Evolutionary conservation across 2,329 filamentous ascomycete species (phyloP).

Genomic region (Orbilia brochopaga): DNA sequence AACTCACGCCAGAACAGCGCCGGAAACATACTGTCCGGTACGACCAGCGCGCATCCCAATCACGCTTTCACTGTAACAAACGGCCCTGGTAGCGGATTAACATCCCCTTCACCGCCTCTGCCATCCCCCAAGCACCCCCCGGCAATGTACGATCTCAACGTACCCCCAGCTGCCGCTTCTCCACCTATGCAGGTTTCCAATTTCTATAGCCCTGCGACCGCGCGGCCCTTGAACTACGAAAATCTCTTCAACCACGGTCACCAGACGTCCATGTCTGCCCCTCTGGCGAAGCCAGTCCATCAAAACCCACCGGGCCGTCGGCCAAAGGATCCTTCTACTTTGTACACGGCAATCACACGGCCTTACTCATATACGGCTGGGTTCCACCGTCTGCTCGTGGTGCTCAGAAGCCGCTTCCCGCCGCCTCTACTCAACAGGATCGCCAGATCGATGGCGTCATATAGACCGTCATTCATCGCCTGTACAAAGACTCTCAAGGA

Average conservation of each 20-base stretch:
- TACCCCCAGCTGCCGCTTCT: slow-evolving; percentile 51
- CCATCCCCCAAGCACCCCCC: slow-evolving; percentile 44
- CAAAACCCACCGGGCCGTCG: slow-evolving; percentile 60
- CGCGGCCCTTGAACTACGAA: slow-evolving; percentile 43
- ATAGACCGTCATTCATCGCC: slow-evolving; percentile 90
- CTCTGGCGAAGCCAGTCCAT: slow-evolving; percentile 58
- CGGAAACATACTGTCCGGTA: slow-evolving; percentile 31
- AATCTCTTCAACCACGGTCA: slow-evolving; percentile 55
- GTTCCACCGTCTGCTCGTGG: slow-evolving; percentile 84
- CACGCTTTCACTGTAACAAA: slow-evolving; percentile 48
- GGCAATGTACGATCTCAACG: slow-evolving; percentile 42
- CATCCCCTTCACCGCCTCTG: slow-evolving; percentile 40
- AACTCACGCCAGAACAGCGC: slow-evolving; percentile 44
- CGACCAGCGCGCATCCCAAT: slow-evolving; percentile 35
- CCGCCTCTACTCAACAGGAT: slow-evolving; percentile 77
- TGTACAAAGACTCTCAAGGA: slow-evolving; percentile 86
- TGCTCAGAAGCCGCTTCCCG: slow-evolving; percentile 78
- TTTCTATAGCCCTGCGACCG: slow-evolving; percentile 42
- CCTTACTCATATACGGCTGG: slow-evolving; percentile 89
- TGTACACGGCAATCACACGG: slow-evolving; percentile 87
- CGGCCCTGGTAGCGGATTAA: slow-evolving; percentile 46
- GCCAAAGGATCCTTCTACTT: slow-evolving; percentile 75
- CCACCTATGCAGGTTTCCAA: slow-evolving; percentile 54
- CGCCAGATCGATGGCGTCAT: slow-evolving; percentile 83
- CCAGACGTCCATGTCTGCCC: slow-evolving; percentile 60